phyloP scores from a whole-genome alignment of 2,329 filamentous ascomycete genomes.

The Aspergillus floridensis region DNA sequence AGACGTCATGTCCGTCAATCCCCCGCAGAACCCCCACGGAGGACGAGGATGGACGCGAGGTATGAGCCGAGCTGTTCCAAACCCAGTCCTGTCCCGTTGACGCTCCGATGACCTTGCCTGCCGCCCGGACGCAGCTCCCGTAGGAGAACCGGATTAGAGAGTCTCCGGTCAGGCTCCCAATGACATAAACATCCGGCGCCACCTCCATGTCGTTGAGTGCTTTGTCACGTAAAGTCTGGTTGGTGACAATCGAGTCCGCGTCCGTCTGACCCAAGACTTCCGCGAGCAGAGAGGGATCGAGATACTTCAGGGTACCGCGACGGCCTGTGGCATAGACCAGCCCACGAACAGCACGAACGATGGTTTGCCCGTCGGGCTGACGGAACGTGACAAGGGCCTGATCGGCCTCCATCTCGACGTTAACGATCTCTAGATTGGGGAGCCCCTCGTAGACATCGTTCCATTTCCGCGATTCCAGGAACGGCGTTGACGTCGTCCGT shows the following conservation, averaged over 20 bases:
- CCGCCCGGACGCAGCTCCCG: conserved; percentile 57
- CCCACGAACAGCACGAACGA: conserved; percentile 48
- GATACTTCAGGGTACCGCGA: conserved; percentile 54
- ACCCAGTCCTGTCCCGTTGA: conserved; percentile 18
- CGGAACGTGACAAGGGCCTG: conserved; percentile 45
- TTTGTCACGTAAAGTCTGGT: conserved; percentile 53
- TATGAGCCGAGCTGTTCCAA: not conserved
- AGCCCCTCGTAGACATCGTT: conserved; percentile 53
- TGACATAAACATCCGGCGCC: conserved; percentile 53
- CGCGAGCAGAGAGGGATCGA: conserved; percentile 45
- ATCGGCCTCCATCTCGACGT: conserved; percentile 32
- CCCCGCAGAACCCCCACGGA: conserved; percentile 38
- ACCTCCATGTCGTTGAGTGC: conserved; percentile 54
- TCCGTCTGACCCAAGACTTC: conserved; percentile 45
- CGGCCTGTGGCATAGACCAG: conserved; percentile 58
- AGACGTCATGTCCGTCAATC: conserved; percentile 36
- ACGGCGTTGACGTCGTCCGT: conserved; percentile 43
- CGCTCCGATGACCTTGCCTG: conserved; percentile 49
- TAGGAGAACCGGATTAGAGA: conserved; percentile 60
- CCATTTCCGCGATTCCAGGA: conserved; percentile 52
- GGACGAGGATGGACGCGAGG: conserved; percentile 16
- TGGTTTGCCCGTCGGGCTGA: conserved; percentile 40
- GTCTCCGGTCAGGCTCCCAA: conserved; percentile 60
- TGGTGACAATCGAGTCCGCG: conserved; percentile 44
- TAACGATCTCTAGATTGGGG: conserved; percentile 51